These are phyloP conservation scores for Eucalyptus paniculata DNA, from an alignment of 345 rosid species.

Conservation along the genomic window DNA sequence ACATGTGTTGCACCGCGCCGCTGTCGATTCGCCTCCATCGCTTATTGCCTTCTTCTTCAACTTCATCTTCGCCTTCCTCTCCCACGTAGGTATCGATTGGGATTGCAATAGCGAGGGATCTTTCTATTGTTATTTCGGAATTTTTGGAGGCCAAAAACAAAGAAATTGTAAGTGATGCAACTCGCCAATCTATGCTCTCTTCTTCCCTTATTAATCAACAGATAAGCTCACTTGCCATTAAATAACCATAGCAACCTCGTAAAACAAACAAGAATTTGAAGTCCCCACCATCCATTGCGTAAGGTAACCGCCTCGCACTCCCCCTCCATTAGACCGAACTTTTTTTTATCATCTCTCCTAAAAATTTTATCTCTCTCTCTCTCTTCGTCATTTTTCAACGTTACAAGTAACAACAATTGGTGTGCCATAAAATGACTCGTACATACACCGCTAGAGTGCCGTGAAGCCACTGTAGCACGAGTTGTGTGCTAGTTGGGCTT, in stretches of 20 bases:
- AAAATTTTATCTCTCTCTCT: too few species aligned
- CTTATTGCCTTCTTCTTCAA: too few species aligned
- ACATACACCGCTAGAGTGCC: too few species aligned
- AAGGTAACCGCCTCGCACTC: background rate
- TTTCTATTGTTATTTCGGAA: too few species aligned
- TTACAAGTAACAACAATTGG: accelerated
- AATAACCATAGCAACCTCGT: background rate
- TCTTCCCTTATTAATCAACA: background rate
- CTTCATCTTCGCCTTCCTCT: background rate
- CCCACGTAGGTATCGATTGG: too few species aligned
- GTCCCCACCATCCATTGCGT: background rate
- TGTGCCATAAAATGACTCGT: too few species aligned
- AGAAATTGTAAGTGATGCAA: background rate
- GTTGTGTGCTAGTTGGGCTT: too few species aligned
- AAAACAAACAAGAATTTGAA: too few species aligned
- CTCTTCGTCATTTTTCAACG: too few species aligned
- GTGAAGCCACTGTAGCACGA: too few species aligned
- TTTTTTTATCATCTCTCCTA: background rate
- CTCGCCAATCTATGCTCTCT: background rate
- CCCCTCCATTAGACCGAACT: background rate
- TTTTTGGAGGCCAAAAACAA: too few species aligned
- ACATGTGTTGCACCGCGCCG: background rate
- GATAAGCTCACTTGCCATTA: background rate
- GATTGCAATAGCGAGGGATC: too few species aligned
- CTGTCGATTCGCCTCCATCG: background rate